Evolutionary conservation across 108 stramenopile genomes (phyloP).

Genomic region (Conticribra guillardii): DNA sequence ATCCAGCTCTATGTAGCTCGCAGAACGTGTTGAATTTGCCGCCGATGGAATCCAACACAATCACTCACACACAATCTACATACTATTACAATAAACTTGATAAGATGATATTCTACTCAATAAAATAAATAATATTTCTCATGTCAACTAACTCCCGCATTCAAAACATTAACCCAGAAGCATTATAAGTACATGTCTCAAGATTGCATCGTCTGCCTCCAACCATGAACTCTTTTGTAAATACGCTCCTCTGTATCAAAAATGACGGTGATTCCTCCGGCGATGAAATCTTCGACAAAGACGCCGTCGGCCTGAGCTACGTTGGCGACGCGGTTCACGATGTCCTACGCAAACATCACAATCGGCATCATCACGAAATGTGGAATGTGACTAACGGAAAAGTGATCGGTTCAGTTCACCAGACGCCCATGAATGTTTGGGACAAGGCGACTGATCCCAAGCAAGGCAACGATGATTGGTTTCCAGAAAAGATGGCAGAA

Average conservation of each 20-base stretch:
- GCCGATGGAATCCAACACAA: too few relatives aligned
- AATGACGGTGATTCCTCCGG: constrained; percentile 57
- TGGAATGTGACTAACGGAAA: constrained; percentile 75
- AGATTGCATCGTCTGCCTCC: too few relatives aligned
- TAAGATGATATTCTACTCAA: too few relatives aligned
- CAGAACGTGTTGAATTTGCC: too few relatives aligned
- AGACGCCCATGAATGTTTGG: constrained; percentile 47
- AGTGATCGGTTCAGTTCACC: constrained; percentile 45
- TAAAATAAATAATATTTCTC: too few relatives aligned
- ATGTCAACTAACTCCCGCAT: too few relatives aligned
- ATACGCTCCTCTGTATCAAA: constrained; percentile 18
- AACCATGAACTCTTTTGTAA: constrained; percentile 33
- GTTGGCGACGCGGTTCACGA: constrained; percentile 61
- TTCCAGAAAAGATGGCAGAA: constrained; percentile 50
- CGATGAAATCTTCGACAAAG: constrained; percentile 58
- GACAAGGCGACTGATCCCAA: constrained; percentile 36
- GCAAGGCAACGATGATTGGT: constrained; percentile 59
- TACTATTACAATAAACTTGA: too few relatives aligned
- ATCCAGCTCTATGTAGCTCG: too few relatives aligned
- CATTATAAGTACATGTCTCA: too few relatives aligned
- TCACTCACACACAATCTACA: too few relatives aligned
- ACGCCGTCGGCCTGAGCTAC: constrained; percentile 47
- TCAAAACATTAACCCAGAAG: too few relatives aligned
- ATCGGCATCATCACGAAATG: constrained; percentile 54
- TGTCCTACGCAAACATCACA: constrained; percentile 54